phyloP scores from a whole-genome alignment of 371 early-diverging fungal genomes.

The Haplosporangium sp. region DNA sequence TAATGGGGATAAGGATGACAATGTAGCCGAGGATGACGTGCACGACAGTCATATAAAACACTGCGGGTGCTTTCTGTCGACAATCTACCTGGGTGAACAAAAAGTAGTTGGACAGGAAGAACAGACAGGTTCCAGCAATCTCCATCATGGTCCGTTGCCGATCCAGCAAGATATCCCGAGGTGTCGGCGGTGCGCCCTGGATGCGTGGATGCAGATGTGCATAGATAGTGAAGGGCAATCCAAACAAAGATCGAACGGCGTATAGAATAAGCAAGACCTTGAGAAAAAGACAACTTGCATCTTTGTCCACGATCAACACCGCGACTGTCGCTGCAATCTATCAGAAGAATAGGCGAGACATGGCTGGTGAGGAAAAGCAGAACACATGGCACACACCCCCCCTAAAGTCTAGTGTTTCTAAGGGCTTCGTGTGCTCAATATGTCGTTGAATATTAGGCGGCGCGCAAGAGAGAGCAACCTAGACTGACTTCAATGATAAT shows the following conservation, averaged over 20 bases:
- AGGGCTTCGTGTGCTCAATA: no score
- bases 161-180: conserved; percentile 35
- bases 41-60: conserved; percentile 69
- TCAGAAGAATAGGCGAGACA: background rate
- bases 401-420: no score
- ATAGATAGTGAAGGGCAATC: conserved; percentile 32
- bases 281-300: conserved; percentile 17
- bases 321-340: conserved; percentile 36
- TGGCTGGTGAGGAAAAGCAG: background rate
- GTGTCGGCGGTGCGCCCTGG: conserved; percentile 35
- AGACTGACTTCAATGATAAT: no score
- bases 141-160: conserved; percentile 65
- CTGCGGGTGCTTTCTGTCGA: conserved; percentile 62
- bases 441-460: no score
- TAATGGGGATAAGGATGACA: conserved; percentile 70
- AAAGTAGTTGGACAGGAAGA: conserved; percentile 79
- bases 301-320: conserved; percentile 27
- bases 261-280: conserved; percentile 35
- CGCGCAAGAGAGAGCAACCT: no score
- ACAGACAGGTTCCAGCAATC: conserved; percentile 72
- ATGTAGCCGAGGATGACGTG: conserved; percentile 76
- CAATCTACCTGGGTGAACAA: conserved; percentile 68
- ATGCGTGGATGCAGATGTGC: conserved; percentile 38
- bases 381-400: background rate
- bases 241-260: conserved; percentile 16